Evolutionary conservation across 1,284 basidiomycete species (phyloP), one percentile per base, ranked within the genome.

Genomic region (Phaffia rhodozyma): DNA sequence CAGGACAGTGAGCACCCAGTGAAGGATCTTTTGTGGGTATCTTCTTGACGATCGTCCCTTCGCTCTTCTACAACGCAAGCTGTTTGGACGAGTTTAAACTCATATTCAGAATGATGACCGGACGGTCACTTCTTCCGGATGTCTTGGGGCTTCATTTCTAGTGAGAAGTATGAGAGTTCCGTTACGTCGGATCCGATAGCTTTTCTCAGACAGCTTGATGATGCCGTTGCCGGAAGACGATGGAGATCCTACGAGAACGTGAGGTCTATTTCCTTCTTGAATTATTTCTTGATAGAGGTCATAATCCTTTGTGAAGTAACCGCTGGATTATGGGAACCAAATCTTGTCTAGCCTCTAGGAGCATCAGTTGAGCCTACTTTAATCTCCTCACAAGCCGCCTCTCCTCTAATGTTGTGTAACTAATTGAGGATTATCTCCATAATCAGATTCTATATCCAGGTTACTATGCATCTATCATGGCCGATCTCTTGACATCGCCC

Each of bases 21-120:
- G 25, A 55, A 58, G 56, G 61, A 63, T 29, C 50, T 63, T 5
- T 51, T 63, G 61, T 58, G 7, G 18, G 58, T 50, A 16, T 43
- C 38, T 43, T 16, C 32, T 34, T 16, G 13, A 43, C 38, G 16
- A 1, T 2, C 13, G 25, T 25, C 38, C 5, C 4, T 1, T 2
- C 21, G 1, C 11, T 48, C 43, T 16, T 25, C n/a, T 27, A 18
- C 18, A 25, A 20, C 16, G 56, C 2, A n/a, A 58, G 11, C 9
- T 25, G n/a, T 20, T n/a, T 21, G 23, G n/a, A 38, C 3, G 23
- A n/a, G 43, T 11, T 21, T 25, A 38, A 49, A 43, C 38, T 43
- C 38, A 43, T n/a, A n/a, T 43, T 7, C 13, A 7, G 5, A 43
- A 43, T 5, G 13, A 43, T 11, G 38, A 16, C 13, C 13, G 38